Evolutionary conservation across 352 stramenopile genomes (phyloP).

Genomic region (Saprolegnia parasitica): DNA sequence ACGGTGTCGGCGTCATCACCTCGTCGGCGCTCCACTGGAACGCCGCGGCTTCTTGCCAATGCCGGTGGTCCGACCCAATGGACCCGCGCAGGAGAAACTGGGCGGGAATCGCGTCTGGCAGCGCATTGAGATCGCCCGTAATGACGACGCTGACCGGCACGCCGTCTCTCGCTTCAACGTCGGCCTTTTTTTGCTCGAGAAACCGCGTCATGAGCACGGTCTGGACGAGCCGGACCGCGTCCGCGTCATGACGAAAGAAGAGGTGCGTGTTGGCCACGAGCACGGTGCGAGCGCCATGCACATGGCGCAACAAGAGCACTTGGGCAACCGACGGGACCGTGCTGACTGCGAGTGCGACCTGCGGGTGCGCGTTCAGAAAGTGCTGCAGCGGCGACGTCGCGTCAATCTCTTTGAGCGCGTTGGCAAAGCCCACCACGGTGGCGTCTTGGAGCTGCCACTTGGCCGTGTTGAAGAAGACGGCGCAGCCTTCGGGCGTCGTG

Average conservation of each 20-base stretch:
- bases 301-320: slow-evolving; percentile 40
- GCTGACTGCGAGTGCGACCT: slow-evolving; percentile 45
- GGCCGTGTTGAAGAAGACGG: slow-evolving; percentile 42
- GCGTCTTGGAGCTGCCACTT: slow-evolving; percentile 50
- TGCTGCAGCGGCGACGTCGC: slow-evolving; percentile 34
- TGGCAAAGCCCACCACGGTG: slow-evolving; percentile 40
- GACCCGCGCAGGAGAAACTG: slow-evolving; percentile 48
- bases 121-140: slow-evolving; percentile 63
- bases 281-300: slow-evolving; percentile 31
- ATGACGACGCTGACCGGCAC: slow-evolving; percentile 44
- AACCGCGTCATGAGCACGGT: slow-evolving; percentile 31
- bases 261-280: slow-evolving; percentile 63
- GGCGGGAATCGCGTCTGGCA: slow-evolving; percentile 42
- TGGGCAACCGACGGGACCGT: slow-evolving; percentile 65
- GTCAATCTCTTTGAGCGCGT: slow-evolving; percentile 35
- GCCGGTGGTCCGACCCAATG: slow-evolving; percentile 43
- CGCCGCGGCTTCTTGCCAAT: slow-evolving; percentile 47
- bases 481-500: slow-evolving; percentile 63
- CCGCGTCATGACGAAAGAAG: slow-evolving; percentile 65
- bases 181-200: background rate
- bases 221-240: slow-evolving; percentile 65
- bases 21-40: slow-evolving; percentile 46
- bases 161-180: slow-evolving; percentile 11
- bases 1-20: background rate
- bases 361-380: slow-evolving; percentile 50